Base-by-base conservation (phyloP, 2,329 filamentous ascomycete genomes). In the Boeremia lycopersici region DNA sequence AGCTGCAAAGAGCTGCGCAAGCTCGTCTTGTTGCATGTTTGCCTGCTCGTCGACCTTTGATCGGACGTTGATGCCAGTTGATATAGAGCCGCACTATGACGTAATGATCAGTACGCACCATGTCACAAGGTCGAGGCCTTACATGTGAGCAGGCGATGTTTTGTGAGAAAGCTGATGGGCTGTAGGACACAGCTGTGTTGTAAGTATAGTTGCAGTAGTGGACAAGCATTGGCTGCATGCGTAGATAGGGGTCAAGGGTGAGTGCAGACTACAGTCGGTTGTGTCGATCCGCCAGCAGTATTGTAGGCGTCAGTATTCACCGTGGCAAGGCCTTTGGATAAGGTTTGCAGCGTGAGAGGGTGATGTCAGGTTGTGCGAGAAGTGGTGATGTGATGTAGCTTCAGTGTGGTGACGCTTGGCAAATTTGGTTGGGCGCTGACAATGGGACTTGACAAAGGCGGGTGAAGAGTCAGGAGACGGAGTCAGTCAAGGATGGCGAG, bases 1-100 rank as follows among this genome's bases (percentile, higher is more conserved):
- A 63, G 86, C 86, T 46, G 89, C 83, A 75, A 96, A 92, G 67
- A 96, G 86, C 55, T 84, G 80, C n/a, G 88, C 84, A 31, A 96
- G 87, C 64, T 96, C 92, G 61, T 96, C 90, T 71, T 93, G 87
- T 67, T 86, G 83, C 75, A 89, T 86, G 76, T 61, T 66, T 63
- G 61, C 63, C 48, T 67, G 53, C 48, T 71, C 63, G 50, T 68
- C 63, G 53, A 68, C 61, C 56, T 68, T 70, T 43, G 50, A 59
- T 52, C 65, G 69, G 33, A 73, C 68, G 75, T 78, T 78, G 74
- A 81, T 74, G 33, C 77, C 77, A 17, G 60, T 65, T 36, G 74
- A 76, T 49, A 72, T 67, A 33, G 69, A 65, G 53, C 77, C 77
- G 68, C 78, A 80, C 78, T 81, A 74, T 72, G 67, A 74, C 68